Evolutionary conservation across 495 filamentous ascomycete species (phyloP), one percentile per base, ranked within the genome.

Genomic region (Tricharina praecox): DNA sequence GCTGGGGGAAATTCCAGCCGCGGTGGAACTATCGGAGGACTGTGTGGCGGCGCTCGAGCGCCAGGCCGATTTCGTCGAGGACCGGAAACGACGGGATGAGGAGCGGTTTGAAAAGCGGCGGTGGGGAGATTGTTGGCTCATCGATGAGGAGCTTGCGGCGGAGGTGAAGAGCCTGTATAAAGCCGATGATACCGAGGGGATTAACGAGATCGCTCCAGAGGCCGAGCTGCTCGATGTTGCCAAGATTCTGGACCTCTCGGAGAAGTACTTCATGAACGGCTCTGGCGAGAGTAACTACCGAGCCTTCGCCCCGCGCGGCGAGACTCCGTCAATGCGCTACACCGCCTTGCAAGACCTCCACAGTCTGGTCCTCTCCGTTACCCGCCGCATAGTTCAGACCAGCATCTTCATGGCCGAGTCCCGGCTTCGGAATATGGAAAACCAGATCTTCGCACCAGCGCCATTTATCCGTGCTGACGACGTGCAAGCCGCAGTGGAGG

Each of bases 301-400:
- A 13, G 63, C 64, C 45, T 42, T 79, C 4, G 65, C 64, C 5
- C 61, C 63, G 18, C 48, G 56, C 38, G 63, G 60, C 2, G 72
- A 81, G 21, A 60, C 51, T 2, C 84, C 85, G 0, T 72, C 79
- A 0, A 74, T 93, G 13, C 71, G 67, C 54, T 69, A 62, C 51
- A 82, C 72, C 3, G 78, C 80, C 1, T 69, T 88, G 9, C 68
- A 73, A 19, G 84, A 93, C 48, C 79, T 92, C 44, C 70, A 86
- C 53, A 67, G 71, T n/a, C 60, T 92, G 4, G 66, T 70, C 16
- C 59, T 82, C 8, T 78, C 67, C 47, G 49, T 87, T 15, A 86
- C 80, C 0, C 71, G 71, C 23, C 67, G 78, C n/a, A 59, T 94
- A 16, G 65, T 93, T 0, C 71, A 78, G 4, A 71, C 80, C 1